Evolutionary conservation across 441 rosid genomes (phyloP).

Genomic region (Breynia disticha): DNA sequence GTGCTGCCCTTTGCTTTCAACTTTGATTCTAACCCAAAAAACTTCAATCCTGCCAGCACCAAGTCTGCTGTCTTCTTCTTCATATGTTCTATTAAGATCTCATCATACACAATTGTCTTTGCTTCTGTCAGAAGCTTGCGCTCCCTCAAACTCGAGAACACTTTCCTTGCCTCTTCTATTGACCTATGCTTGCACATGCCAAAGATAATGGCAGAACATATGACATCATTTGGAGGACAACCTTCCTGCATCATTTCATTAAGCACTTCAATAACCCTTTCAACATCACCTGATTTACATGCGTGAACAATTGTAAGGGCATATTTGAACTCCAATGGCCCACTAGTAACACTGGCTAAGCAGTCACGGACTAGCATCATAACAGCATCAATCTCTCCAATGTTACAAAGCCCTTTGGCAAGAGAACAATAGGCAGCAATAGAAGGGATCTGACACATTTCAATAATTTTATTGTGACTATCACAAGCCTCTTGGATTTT

Average conservation of each 20-base stretch:
- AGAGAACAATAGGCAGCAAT: slow-evolving; percentile 59
- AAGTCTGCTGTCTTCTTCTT: slow-evolving; percentile 81
- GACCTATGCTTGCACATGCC: slow-evolving; percentile 80
- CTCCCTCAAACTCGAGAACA: slow-evolving; percentile 47
- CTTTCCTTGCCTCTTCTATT: slow-evolving; percentile 63
- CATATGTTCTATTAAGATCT: slow-evolving; percentile 65
- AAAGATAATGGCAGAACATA: slow-evolving; percentile 52
- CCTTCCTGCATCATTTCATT: slow-evolving; percentile 75
- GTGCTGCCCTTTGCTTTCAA: slow-evolving; percentile 59
- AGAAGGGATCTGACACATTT: slow-evolving; percentile 59
- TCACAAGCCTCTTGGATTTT: slow-evolving; percentile 47
- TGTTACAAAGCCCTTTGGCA: slow-evolving; percentile 57
- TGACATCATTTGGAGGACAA: slow-evolving; percentile 40
- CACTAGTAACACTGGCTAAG: slow-evolving; percentile 54
- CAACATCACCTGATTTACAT: slow-evolving; percentile 44
- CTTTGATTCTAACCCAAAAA: slow-evolving; percentile 80
- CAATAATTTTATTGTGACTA: slow-evolving; percentile 64
- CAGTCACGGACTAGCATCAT: slow-evolving; percentile 83
- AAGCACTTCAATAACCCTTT: slow-evolving; percentile 57
- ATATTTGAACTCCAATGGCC: slow-evolving; percentile 77
- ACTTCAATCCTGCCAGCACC: slow-evolving; percentile 60
- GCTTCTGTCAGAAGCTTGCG: slow-evolving; percentile 52
- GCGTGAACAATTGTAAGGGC: slow-evolving; percentile 44
- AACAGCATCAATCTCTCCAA: slow-evolving; percentile 75
- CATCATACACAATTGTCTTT: slow-evolving; percentile 55